Conservation (phyloP, 2,329 filamentous ascomycete genomes). For the Curvularia lunata region DNA sequence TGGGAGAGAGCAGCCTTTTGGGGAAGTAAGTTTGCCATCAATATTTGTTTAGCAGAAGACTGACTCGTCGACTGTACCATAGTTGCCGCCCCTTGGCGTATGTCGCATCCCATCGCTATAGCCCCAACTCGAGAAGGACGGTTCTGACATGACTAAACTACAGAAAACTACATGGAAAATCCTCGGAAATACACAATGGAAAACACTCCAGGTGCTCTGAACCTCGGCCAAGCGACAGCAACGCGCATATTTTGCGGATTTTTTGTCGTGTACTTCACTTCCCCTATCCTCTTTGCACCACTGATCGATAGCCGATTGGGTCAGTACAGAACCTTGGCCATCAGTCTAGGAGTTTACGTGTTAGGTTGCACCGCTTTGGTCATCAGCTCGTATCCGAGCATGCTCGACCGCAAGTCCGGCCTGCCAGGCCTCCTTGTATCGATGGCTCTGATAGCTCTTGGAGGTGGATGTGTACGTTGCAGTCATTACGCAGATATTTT, state of each 20-base stretch:
- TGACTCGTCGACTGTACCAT: background rate
- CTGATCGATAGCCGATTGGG: constrained; percentile 51
- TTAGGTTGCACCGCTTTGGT: constrained; percentile 32
- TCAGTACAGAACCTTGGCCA: constrained; percentile 46
- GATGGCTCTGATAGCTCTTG: constrained; percentile 50
- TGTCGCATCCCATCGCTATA: constrained; percentile 10
- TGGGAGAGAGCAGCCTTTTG: constrained; percentile 41
- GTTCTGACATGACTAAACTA: constrained; percentile 5
- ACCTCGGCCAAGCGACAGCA: constrained; percentile 49
- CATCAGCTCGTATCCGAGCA: constrained; percentile 27
- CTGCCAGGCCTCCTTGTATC: constrained; percentile 35
- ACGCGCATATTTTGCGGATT: constrained; percentile 64
- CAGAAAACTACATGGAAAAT: constrained; percentile 56
- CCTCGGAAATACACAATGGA: constrained; percentile 26
- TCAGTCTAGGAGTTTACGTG: constrained; percentile 40
- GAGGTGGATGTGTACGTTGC: constrained; percentile 41
- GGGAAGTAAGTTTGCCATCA: constrained; percentile 20
- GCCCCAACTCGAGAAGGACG: background rate
- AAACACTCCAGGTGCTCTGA: constrained; percentile 45
- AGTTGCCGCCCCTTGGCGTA: constrained; percentile 44
- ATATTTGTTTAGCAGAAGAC: constrained; percentile 1
- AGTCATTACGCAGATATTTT: background rate
- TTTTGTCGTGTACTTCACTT: constrained; percentile 58
- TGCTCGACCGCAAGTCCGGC: constrained; percentile 31
- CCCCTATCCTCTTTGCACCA: constrained; percentile 46